Base-by-base conservation (phyloP, 1,139 yeast species). In the Geotrichum citri-aurantii region DNA sequence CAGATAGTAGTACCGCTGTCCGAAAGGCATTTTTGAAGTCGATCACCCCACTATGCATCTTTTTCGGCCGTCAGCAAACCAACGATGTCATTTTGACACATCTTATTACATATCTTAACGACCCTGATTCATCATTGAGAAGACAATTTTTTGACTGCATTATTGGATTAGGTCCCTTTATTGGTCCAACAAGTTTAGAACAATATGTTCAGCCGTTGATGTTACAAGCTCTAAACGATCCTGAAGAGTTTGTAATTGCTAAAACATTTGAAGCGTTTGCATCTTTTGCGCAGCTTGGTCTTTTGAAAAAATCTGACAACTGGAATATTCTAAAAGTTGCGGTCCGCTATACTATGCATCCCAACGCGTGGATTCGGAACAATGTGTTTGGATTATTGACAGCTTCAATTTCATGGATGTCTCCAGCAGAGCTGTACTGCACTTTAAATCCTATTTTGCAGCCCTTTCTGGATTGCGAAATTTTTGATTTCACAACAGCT, bases 61-160 rank as follows among this genome's bases (percentile, higher is more conserved):
- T 86, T 63, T 86, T 95, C 69, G 97, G 97, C 0, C 83, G 86
- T 55, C 96, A 90, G 57, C 87, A 84, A 65, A 87, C 97, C 0
- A 91, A 88, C 68, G 98, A 95, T 71, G 78, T 92, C 50, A 84
- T 95, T 17, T 73, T 95, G 54, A 92, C 97, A 50, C 99, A 95
- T 75, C 75, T 92, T 57, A 91, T 93, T 51, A 92, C 98, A 0
- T 95, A 91, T 68, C 74, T 95, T 61, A 95, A 95, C 70, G 97
- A 91, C 68, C 79, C 83, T 55, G 84, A 85, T 66, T 77, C 86
- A 2, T 81, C 83, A 31, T 75, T 93, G 27, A 77, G 95, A 60
- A 75, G 87, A 37, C 84, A 85, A 7, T 85, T 95, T 65, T 82
- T 92, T 51, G 81, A 85, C 46, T 80, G 90, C n/a, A 82, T 92